These are phyloP conservation scores for Aciculosporium take DNA, from an alignment of 2,329 filamentous ascomycete species.

Conservation along the genomic window DNA sequence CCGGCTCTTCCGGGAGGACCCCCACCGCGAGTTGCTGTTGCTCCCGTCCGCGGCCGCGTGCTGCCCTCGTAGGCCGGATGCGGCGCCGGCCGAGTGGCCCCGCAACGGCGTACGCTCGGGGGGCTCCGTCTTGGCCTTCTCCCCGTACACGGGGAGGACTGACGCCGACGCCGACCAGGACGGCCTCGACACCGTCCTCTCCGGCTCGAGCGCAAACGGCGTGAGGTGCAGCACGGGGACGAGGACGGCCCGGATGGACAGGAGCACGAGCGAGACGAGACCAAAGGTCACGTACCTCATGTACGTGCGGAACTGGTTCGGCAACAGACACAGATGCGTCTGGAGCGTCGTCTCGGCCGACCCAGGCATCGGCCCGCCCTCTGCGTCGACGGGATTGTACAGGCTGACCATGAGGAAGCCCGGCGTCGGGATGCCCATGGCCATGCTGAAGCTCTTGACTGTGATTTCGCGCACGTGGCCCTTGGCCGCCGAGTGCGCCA, in stretches of 20 bases:
- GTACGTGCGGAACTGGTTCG: conserved; percentile 75
- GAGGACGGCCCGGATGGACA: conserved; percentile 41
- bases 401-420: conserved; percentile 81
- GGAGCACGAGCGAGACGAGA: conserved; percentile 33
- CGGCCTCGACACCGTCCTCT: conserved; percentile 4
- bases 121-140: conserved; percentile 39
- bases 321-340: conserved; percentile 79
- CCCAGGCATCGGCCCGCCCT: conserved; percentile 32
- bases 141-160: conserved; percentile 32
- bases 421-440: conserved; percentile 81
- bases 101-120: conserved; percentile 12
- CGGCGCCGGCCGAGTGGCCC: conserved; percentile 4
- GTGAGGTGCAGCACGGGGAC: conserved; percentile 39
- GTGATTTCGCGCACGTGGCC: conserved; percentile 67
- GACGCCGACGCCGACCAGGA: conserved; percentile 8
- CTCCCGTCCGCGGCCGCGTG: conserved; percentile 11
- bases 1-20: conserved; percentile 15
- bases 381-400: conserved; percentile 72
- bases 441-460: conserved; percentile 89
- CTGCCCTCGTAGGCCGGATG: conserved; percentile 9
- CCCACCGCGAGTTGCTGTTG: conserved; percentile 9
- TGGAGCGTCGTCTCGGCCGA: conserved; percentile 51
- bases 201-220: conserved; percentile 37
- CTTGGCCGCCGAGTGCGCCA: conserved; percentile 60
- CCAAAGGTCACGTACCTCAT: conserved; percentile 59